Percentiles rank a stretch among this genome's conserved stretches.
Conservation (phyloP, 1,139 yeast species). For the Maudiozyma humilis region DNA sequence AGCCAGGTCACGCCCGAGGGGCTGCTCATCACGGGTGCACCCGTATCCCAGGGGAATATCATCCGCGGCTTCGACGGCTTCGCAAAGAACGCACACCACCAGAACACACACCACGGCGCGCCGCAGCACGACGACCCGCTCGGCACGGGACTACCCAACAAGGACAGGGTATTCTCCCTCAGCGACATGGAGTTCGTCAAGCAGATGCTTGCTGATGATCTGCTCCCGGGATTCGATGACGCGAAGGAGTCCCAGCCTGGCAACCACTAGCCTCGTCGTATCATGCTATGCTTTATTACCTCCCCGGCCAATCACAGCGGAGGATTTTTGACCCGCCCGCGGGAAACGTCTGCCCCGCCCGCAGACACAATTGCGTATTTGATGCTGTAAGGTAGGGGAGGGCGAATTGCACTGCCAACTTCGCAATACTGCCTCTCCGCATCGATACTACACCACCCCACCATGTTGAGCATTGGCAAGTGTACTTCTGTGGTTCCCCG, state of each 20-base stretch:
- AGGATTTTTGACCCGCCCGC: not conserved
- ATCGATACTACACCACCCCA: too few relatives aligned
- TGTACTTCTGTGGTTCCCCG: too few relatives aligned
- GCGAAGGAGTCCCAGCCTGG: not conserved
- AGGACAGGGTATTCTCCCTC: slow-evolving; percentile 77
- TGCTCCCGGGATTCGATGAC: slow-evolving; percentile 1
- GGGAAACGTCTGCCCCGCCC: too few relatives aligned
- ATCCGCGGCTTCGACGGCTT: slow-evolving; percentile 86
- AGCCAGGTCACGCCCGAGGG: not conserved
- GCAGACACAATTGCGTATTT: too few relatives aligned
- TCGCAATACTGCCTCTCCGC: too few relatives aligned
- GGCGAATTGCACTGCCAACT: too few relatives aligned
- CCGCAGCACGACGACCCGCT: not conserved
- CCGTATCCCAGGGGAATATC: slow-evolving; percentile 49
- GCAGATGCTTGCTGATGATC: slow-evolving; percentile 25
- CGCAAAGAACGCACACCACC: slow-evolving; percentile 40
- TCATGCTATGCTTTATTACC: too few relatives aligned
- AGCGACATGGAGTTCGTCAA: slow-evolving; percentile 69
- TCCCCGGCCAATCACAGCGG: not conserved
- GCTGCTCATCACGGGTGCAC: slow-evolving; percentile 15
- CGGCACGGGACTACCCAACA: slow-evolving; percentile 45
- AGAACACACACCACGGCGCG: slow-evolving; percentile 46
- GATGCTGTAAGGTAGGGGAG: too few relatives aligned
- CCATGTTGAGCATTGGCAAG: too few relatives aligned
- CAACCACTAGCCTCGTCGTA: not conserved